Evolutionary conservation across 441 rosid species (phyloP), one percentile per base, ranked within the genome.

Genomic region (Populus hybrid): DNA sequence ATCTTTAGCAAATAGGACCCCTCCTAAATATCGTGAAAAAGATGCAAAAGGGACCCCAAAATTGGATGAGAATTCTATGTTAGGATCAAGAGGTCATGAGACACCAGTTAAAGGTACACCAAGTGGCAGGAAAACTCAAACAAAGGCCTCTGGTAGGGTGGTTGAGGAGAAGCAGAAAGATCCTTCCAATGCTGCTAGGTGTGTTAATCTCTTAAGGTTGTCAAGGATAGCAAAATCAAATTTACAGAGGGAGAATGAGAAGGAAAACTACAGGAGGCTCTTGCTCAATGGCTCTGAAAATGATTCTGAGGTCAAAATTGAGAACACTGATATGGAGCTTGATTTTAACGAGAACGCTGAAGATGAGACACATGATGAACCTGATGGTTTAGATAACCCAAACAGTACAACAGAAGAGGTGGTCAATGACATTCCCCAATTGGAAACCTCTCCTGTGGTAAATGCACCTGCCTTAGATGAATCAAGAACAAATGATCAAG

Each of bases 281-380:
- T 81, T 89, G 84, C 91, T 97, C 73, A 88, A 84, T 77, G 84
- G 87, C 77, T 84, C 89, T 70, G 95, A 94, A 88, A 91, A 91
- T 77, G 89, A 92, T 82, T 81, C 98, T 74, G 98, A 95, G 79
- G 95, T 95, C 73, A 92, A 94, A 84, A 91, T 92, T 67, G 97
- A 95, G 84, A 91, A 94, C 84, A 90, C 90, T 4, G 98, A 95
- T 80, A 94, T 95, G 99, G 99, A 95, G 81, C 98, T 95, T 82
- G 95, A 95, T 87, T 95, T 95, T 83, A 85, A 92, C 79, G 99
- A 95, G 87, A 88, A 88, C 76, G 67, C 79, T 69, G 97, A 92
- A 77, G 97, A 92, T 46, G 99, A 95, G 83, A 76, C 80, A 67
- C 88, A 86, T n/a, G 97, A 94, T 71, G 99, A 95, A 81, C 63